Base-by-base conservation (phyloP, 1,284 basidiomycete genomes). In the Boletus austroedulis region DNA sequence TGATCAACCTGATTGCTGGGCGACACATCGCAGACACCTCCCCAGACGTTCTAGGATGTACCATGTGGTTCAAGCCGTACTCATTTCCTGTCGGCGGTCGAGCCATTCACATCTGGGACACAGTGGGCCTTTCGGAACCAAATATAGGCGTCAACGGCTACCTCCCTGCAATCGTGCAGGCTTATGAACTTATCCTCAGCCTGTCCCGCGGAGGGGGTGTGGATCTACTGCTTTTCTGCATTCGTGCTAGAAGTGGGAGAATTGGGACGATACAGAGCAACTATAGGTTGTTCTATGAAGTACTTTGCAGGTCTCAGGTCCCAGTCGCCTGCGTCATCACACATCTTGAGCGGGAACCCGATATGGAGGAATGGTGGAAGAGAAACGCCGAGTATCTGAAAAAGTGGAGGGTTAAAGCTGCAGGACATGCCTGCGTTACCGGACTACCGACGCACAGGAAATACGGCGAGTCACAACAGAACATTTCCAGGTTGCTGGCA, bases 261-360 rank as follows among this genome's bases (percentile, higher is more conserved):
- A 70, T 64, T 2, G 68, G 67, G 17, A 70, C 69, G 5, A 59
- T 65, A 46, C 68, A 73, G 49, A 65, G 65, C 60, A 78, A 78
- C 64, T 80, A 76, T 61, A 63, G 65, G 47, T 54, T 78, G 40
- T 78, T 79, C 59, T 66, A 62, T 15, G 67, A 71, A 26, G 67
- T 72, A 7, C 70, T 78, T 19, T 78, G 73, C 57, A 62, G 64
- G 26, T 62, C 63, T 11, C 40, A 58, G 9, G 72, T 78, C 26
- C 77, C 76, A n/a, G 67, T 76, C 57, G 71, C 73, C 3, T 14
- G 76, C 15, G 67, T 73, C n/a, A 59, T 78, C 28, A 79, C 77
- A 2, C 68, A 77, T 7, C 67, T 77, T 4, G 78, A 79, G 56
- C 56, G 67, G 10, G 75, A 78, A 31, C 14, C 28, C 1, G 15